Conservation (phyloP, 257 asterid genomes). For the Ilex aquifolium region DNA sequence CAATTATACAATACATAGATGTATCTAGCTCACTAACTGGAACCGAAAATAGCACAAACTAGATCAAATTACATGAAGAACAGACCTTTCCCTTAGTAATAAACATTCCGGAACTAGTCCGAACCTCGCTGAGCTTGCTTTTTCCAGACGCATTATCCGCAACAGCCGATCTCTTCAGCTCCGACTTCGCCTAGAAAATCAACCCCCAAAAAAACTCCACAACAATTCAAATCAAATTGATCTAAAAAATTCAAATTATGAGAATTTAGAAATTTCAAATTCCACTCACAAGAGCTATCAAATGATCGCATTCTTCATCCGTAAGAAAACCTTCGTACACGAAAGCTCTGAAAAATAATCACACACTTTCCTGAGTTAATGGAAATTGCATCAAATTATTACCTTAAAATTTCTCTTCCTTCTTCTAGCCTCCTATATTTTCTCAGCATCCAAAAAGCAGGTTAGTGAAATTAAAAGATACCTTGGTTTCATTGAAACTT, state of each 20-base stretch:
- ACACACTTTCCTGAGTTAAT: constrained; percentile 11
- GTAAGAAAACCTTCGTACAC: constrained; percentile 88
- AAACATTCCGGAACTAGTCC: constrained; percentile 98
- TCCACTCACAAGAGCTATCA: constrained; percentile 66
- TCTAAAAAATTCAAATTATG: not conserved
- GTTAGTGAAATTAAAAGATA: constrained; percentile 5
- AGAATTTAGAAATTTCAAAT: not conserved
- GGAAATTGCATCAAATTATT: not conserved
- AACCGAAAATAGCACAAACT: not conserved
- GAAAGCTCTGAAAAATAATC: constrained; percentile 55
- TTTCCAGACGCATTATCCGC: constrained; percentile 80
- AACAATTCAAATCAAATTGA: constrained; percentile 2
- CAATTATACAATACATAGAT: too few relatives aligned
- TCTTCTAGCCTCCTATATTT: not conserved
- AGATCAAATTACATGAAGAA: not conserved
- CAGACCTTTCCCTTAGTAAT: constrained; percentile 76
- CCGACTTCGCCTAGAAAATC: constrained; percentile 64
- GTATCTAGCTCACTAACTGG: too few relatives aligned
- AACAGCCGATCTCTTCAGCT: constrained; percentile 87
- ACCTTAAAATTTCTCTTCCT: not conserved
- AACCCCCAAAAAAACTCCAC: constrained; percentile 7
- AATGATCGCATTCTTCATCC: constrained; percentile 86
- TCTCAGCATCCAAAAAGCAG: not conserved
- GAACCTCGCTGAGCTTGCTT: constrained; percentile 70
- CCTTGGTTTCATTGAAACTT: constrained; percentile 91